Base-by-base conservation (phyloP, 1,139 yeast genomes). In the Pichia cactophila region DNA sequence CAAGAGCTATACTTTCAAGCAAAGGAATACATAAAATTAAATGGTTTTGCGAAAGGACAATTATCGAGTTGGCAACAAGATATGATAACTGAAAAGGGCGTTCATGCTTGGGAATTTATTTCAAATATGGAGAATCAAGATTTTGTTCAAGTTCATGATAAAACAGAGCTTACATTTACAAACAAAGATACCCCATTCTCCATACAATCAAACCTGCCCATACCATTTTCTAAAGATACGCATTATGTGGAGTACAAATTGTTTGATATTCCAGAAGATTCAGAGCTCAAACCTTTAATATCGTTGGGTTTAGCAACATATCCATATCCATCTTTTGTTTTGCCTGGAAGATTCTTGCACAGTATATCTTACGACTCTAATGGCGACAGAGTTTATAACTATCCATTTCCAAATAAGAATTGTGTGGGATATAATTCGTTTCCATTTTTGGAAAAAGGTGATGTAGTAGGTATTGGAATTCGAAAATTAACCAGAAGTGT, bases 21-120 rank as follows among this genome's bases (percentile, higher is more conserved):
- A 41, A 78, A 79, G 56, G 83, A 78, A 45, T 78, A 67, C 56
- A 65, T 82, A 41, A 70, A 70, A 49, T 68, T 73, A 43, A 78
- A 82, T 59, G 86, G 87, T 1, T 67, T 65, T 69, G 66, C 68
- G 71, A 70, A 54, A 70, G 70, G 40, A 70, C 64, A 68, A 46
- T 65, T 70, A 57, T 68, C 78, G 47, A 70, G 66, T 50, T 75
- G 74, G 46, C 86, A 73, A 64, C 72, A 68, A 65, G 74, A 77
- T 67, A 72, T 72, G 29, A 87, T 92, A 36, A 95, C 88, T 61
- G 98, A 94, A 60, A 89, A 87, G 65, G 99, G 97, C 0, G 83
- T 94, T 1, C 71, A 78, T 31, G 98, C 98, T 0, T 92, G 95
- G 94, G 95, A 88, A 61, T 92, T 94, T 63, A 78, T 77, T 52